A percentile compares a stretch with the other conserved stretches of the same genome.
Evolutionary conservation across 305 asterid species (phyloP).

Genomic region (Solanum hybrid): DNA sequence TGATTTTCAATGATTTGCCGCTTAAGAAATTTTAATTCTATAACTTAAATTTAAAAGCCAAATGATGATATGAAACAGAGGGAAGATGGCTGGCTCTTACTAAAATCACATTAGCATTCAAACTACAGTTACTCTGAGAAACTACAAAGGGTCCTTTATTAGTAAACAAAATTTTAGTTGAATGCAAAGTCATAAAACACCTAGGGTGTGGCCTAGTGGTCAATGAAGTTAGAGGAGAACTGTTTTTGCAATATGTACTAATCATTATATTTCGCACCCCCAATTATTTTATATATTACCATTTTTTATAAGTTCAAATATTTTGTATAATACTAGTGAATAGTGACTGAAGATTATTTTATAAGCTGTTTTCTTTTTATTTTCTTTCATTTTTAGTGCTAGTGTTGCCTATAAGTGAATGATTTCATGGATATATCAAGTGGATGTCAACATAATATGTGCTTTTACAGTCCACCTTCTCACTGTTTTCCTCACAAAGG

Average conservation of each 20-base stretch:
- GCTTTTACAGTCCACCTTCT: background rate
- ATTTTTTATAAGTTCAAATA: background rate
- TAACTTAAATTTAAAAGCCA: background rate
- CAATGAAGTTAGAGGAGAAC: background rate
- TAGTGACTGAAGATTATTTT: background rate
- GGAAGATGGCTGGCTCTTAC: background rate
- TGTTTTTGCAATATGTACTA: background rate
- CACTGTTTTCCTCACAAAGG: background rate
- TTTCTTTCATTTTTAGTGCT: background rate
- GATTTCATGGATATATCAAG: background rate
- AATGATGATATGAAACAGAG: background rate
- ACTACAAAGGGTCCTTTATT: background rate
- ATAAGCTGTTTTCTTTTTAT: background rate
- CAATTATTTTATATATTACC: background rate
- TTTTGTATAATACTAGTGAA: background rate
- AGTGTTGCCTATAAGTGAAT: background rate
- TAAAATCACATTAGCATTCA: background rate
- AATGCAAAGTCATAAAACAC: background rate
- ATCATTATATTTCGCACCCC: background rate
- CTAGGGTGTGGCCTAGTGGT: background rate
- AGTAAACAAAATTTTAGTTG: background rate
- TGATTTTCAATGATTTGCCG: background rate
- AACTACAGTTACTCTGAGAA: background rate
- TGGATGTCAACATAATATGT: background rate
- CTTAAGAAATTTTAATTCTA: background rate